Evolutionary conservation across 2,329 filamentous ascomycete species (phyloP), one percentile per base, ranked within the genome.

Genomic region (Zarea fungicola): DNA sequence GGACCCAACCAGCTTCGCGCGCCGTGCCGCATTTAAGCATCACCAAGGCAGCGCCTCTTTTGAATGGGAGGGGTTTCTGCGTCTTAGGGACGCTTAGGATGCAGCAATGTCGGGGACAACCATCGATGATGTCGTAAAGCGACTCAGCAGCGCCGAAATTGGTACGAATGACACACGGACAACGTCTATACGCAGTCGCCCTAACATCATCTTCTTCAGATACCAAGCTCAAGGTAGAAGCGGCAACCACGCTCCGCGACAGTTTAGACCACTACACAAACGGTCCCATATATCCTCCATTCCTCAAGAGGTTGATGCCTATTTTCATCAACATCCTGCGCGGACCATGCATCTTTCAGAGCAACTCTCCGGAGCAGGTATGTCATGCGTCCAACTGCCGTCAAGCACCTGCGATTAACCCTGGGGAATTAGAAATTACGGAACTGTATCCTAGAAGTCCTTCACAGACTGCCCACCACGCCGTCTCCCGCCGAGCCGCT

Each of bases 401-500:
- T n/a, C 3, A 26, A 23, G 25, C 18, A 8, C 11, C 14, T 8
- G n/a, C 18, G 22, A 29, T 34, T 25, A 64, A 50, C 65, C 47
- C 3, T 11, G 2, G 6, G 16, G 49, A 34, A n/a, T n/a, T 57
- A 89, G 83, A 95, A 90, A 80, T 75, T 99, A 56, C 89, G 93
- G 55, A 93, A 93, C 65, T 95, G 87, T 65, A 80, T 95, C 42
- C 84, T 99, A 58, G 95, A 99, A 68, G 96, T 96, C 57, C 76
- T 99, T 25, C 90, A 97, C 68, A 84, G 93, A 55, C 70, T 99
- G 39, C 82, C 82, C 6, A 76, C 90, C 68, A 58, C 84, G 74
- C 77, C 74, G n/a, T 81, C 77, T 32, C 85, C 89, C 2, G 70
- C 82, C 47, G 90, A 96, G 59, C 83, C 83, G 1, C 84, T 96